A percentile compares a stretch with the other conserved stretches of the same genome.
phyloP scores from a whole-genome alignment of 805 yeast species.

The Starmerella geochares region DNA sequence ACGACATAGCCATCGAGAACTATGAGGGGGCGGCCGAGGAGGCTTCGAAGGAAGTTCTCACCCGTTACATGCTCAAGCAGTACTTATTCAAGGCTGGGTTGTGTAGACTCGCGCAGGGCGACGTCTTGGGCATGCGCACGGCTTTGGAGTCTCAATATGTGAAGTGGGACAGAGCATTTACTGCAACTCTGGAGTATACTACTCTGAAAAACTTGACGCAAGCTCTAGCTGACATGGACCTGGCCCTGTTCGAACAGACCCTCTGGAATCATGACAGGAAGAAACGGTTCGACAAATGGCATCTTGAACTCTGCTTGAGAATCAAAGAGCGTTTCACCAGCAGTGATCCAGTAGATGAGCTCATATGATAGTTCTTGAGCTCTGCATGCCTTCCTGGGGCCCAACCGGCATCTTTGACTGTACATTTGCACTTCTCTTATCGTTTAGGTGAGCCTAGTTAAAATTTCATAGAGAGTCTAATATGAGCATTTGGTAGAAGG shows the following conservation, averaged over 20 bases:
- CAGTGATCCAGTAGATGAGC: constrained; percentile 15
- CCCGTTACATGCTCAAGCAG: constrained; percentile 16
- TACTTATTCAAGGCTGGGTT: constrained; percentile 18
- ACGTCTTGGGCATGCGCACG: constrained; percentile 11
- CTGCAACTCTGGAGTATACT: constrained; percentile 15
- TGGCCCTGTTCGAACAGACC: constrained; percentile 20
- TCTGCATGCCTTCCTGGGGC: not conserved
- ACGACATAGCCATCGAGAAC: constrained; percentile 14
- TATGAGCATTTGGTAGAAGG: too few relatives aligned
- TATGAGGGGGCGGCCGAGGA: constrained; percentile 18
- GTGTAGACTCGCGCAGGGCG: constrained; percentile 19
- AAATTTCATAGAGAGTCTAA: too few relatives aligned
- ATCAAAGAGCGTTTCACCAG: constrained; percentile 15
- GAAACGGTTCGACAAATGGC: constrained; percentile 21
- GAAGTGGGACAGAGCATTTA: constrained; percentile 18
- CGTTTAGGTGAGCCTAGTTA: too few relatives aligned
- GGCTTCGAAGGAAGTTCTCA: constrained; percentile 1
- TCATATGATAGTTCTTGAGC: not conserved
- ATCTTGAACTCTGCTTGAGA: constrained; percentile 16
- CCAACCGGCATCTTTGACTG: not conserved
- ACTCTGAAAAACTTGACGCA: constrained; percentile 14
- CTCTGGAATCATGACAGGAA: constrained; percentile 20
- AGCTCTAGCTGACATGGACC: constrained; percentile 16
- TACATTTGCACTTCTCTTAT: not conserved
- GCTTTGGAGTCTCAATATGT: constrained; percentile 9